Evolutionary conservation across 768 basidiomycete genomes (phyloP), one percentile per base, ranked within the genome.

Genomic region (Suillus subluteus): DNA sequence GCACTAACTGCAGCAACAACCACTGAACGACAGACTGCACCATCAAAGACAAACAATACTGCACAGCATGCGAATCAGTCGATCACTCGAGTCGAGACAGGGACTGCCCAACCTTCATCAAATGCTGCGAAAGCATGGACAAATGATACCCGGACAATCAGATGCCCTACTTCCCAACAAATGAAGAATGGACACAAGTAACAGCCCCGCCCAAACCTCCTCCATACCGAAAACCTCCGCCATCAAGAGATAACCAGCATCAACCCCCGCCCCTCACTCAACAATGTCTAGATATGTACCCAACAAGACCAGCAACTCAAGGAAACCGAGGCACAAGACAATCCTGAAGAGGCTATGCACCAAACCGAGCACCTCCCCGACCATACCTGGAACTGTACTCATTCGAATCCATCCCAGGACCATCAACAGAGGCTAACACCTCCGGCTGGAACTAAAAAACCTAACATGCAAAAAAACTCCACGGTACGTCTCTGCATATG

Each of bases 401-500:
- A 44, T 2, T 44, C 21, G 8, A 46, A 21, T 46, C 8, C 7
- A n/a, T 48, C 46, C 21, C 46, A 48, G 46, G n/a, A 48, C 1
- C 46, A 46, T n/a, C 46, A 23, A 48, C n/a, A 5, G 8, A n/a
- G 21, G n/a, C 46, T 4, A 11, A 48, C 4, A 9, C 46, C 46
- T 48, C 46, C 8, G 46, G 21, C 7, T 48, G 46, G 46, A 11
- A 48, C 16, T 46, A 32, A 32, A 46, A n/a, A 21, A 4, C 9
- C 46, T 8, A 48, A 48, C n/a, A 48, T 9, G 8, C 44, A 8
- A 6, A 46, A 46, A 21, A 21, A 48, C 46, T 1, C n/a, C n/a
- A 23, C n/a, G 1, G 11, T n/a, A 3, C 35, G n/a, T 7, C 62
- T 77, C 12, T 46, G 71, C 0, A 74, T 78, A 7, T 72, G 71